Evolutionary conservation across 2,329 filamentous ascomycete species (phyloP), one percentile per base, ranked within the genome.

Genomic region (Phyllosticta capitalensis): DNA sequence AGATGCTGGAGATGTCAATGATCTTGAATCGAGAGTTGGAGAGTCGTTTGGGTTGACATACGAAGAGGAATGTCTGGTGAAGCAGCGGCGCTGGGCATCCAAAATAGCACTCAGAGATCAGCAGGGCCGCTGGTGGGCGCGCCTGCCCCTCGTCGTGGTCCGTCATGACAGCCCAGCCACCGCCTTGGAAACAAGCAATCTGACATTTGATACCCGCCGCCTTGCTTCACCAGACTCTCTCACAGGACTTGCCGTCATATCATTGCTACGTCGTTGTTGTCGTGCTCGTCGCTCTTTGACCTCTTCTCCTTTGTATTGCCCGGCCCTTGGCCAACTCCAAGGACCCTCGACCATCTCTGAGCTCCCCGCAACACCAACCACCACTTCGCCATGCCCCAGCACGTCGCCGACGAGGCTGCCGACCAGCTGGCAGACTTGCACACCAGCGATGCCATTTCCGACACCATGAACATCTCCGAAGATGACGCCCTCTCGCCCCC

Each of bases 401-500:
- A 55, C 58, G 20, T 52, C 20, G 52, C 52, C 57, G 58, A 59
- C 58, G 58, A 59, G 53, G 58, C 58, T 20, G 52, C 54, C 24
- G 58, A 59, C 53, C 50, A 53, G 45, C 52, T 59, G 58, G 52
- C 58, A 26, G 58, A 55, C 28, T 28, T 59, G 52, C 58, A 55
- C 2, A 48, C 52, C 22, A 69, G 70, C 67, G 70, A 74, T 71
- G 74, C 64, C 74, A 74, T 33, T 72, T 71, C 38, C 54, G 74
- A 75, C 63, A 61, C 65, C 51, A 64, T 68, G 63, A 73, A 73
- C 67, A 61, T 71, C 22, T 68, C 71, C 60, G 73, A 73, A 62
- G 72, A 75, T 61, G 72, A 71, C 58, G 70, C 68, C 56, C 7
- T 24, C 9, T 59, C 69, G 72, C 60, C 70, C 78, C 63, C 81